Conservation (phyloP, 2,329 filamentous ascomycete species). For the Penicillium sclerotigenum region DNA sequence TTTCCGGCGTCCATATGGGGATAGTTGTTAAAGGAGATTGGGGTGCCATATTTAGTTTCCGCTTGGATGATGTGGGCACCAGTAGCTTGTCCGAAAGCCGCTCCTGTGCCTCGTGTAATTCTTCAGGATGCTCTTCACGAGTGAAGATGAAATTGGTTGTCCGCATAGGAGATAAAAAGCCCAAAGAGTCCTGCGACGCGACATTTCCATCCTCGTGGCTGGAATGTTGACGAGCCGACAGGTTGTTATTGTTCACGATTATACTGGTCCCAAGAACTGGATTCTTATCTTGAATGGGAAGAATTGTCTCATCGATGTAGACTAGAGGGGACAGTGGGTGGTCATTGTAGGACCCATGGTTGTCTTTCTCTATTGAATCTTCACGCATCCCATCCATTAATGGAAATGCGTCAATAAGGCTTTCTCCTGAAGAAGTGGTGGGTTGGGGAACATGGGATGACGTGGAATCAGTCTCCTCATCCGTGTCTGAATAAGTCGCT, state of each 20-base stretch:
- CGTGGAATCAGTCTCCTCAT: neutral
- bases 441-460: neutral
- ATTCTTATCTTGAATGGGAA: neutral
- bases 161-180: neutral
- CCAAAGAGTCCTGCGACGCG: neutral
- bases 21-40: constrained; percentile 27
- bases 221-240: constrained; percentile 14
- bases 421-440: neutral
- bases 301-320: constrained; percentile 18
- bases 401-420: neutral
- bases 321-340: constrained; percentile 13
- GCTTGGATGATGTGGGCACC: neutral
- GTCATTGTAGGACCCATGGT: neutral
- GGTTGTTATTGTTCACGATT: constrained; percentile 23
- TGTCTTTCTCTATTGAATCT: neutral
- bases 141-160: neutral
- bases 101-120: neutral
- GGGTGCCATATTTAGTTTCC: neutral
- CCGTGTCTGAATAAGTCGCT: constrained; percentile 20
- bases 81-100: neutral
- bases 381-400: neutral
- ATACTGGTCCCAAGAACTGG: neutral
- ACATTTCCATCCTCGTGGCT: constrained; percentile 8
- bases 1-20: constrained; percentile 25
- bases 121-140: neutral